These are phyloP conservation scores for Psidium friedrichsthalianum DNA, from an alignment of 345 rosid species.

Conservation along the genomic window DNA sequence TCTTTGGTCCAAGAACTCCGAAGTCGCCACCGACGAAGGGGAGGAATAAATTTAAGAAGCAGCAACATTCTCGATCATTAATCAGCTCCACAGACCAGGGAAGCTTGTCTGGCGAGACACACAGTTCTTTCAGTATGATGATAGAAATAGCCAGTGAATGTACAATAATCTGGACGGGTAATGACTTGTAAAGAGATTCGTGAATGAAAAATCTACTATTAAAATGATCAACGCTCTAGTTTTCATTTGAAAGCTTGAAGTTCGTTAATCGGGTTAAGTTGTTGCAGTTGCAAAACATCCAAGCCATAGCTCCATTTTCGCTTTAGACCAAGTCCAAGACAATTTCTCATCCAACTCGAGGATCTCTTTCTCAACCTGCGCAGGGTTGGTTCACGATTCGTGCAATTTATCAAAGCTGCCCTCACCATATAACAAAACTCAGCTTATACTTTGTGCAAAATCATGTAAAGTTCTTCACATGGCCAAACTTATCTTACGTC, in stretches of 20 bases:
- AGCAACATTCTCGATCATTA: neutral
- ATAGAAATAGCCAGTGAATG: neutral
- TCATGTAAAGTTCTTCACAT: neutral
- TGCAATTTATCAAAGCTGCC: neutral
- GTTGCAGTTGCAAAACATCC: neutral
- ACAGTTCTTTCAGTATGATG: neutral
- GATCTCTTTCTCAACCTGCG: neutral
- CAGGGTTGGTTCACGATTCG: neutral
- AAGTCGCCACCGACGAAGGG: too few species aligned
- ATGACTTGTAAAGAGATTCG: neutral
- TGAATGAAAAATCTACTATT: neutral
- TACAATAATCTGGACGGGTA: neutral
- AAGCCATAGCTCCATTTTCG: neutral
- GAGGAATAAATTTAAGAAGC: neutral
- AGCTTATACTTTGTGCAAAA: neutral
- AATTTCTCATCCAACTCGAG: neutral
- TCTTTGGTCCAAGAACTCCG: neutral
- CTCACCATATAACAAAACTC: neutral
- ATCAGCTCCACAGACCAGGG: neutral
- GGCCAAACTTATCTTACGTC: neutral
- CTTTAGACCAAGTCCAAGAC: neutral
- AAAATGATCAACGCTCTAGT: neutral
- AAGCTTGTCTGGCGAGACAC: neutral
- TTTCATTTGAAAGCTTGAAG: too few species aligned
- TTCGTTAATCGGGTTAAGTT: neutral